Conservation (phyloP, 2,329 filamentous ascomycete genomes). For the Aspergillus neoniger region DNA sequence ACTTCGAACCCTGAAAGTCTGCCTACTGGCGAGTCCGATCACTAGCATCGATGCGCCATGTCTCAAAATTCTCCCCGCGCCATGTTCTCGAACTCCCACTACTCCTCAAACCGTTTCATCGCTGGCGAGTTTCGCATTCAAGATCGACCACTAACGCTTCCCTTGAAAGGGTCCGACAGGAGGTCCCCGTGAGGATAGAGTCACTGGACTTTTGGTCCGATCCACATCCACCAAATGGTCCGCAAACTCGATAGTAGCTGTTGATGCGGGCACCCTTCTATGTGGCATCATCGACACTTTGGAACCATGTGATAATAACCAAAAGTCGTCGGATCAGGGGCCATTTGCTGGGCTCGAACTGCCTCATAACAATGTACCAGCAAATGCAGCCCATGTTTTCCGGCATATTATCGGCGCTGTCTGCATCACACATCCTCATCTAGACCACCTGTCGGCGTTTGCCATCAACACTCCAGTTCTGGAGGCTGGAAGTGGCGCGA, state of each 20-base stretch:
- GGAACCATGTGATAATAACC: conserved; percentile 45
- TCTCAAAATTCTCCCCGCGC: background rate
- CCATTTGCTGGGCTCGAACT: conserved; percentile 80
- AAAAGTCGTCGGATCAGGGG: conserved; percentile 50
- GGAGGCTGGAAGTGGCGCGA: conserved; percentile 73
- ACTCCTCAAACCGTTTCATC: background rate
- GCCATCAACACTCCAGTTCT: conserved; percentile 91
- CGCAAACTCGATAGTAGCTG: conserved; percentile 80
- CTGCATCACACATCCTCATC: conserved; percentile 93
- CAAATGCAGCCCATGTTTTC: conserved; percentile 81
- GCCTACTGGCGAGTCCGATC: background rate
- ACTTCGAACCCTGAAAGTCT: background rate
- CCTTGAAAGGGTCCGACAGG: conserved; percentile 75
- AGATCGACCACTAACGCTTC: conserved; percentile 29
- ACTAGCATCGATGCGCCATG: background rate
- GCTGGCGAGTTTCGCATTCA: conserved; percentile 22
- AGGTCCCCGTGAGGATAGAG: conserved; percentile 85
- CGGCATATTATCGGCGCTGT: conserved; percentile 80
- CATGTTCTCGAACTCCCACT: background rate
- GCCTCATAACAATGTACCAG: conserved; percentile 64
- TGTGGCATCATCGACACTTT: conserved; percentile 81
- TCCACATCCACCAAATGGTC: conserved; percentile 77
- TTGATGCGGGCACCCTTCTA: conserved; percentile 90
- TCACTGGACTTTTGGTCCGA: conserved; percentile 85
- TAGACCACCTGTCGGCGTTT: conserved; percentile 90